These are phyloP conservation scores for Noccaea caerulescens DNA, from an alignment of 345 rosid species.

Conservation along the genomic window DNA sequence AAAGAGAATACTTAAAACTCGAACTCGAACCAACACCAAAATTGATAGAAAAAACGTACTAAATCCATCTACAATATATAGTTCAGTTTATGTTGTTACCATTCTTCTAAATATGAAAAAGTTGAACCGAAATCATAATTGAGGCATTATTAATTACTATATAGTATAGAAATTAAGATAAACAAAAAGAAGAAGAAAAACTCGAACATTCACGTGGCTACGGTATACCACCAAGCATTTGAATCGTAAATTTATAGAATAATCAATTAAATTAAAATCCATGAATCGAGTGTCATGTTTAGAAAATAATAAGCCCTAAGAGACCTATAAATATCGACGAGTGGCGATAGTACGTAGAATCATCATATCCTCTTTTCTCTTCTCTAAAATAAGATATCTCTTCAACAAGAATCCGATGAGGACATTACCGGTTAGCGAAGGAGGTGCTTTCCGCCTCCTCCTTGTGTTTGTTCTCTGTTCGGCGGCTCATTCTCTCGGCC, in stretches of 20 bases:
- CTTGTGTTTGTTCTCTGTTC: slow-evolving; percentile 27
- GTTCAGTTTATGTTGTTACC: neutral
- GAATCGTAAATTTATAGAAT: slow-evolving; percentile 3
- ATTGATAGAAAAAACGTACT: neutral
- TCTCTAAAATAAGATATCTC: neutral
- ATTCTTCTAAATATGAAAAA: neutral
- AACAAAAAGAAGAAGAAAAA: neutral
- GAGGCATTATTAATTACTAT: neutral
- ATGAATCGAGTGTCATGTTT: neutral
- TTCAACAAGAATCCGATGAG: slow-evolving; percentile 30
- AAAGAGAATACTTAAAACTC: neutral
- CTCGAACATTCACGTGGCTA: slow-evolving; percentile 21
- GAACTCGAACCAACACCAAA: neutral
- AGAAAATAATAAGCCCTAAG: neutral
- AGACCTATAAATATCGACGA: slow-evolving; percentile 28
- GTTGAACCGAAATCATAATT: neutral
- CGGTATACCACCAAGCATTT: slow-evolving; percentile 20
- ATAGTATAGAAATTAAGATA: neutral
- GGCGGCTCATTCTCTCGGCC: slow-evolving; percentile 31
- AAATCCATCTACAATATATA: too few species aligned
- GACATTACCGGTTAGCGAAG: slow-evolving; percentile 5
- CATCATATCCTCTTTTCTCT: slow-evolving; percentile 35
- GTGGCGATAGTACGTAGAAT: slow-evolving; percentile 7
- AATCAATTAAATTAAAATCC: neutral
- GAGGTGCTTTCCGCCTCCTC: slow-evolving; percentile 32